A percentile compares a stretch with the other conserved stretches of the same genome.
These are phyloP conservation scores for Salix brachista DNA, from an alignment of 345 rosid species.

Conservation along the genomic window DNA sequence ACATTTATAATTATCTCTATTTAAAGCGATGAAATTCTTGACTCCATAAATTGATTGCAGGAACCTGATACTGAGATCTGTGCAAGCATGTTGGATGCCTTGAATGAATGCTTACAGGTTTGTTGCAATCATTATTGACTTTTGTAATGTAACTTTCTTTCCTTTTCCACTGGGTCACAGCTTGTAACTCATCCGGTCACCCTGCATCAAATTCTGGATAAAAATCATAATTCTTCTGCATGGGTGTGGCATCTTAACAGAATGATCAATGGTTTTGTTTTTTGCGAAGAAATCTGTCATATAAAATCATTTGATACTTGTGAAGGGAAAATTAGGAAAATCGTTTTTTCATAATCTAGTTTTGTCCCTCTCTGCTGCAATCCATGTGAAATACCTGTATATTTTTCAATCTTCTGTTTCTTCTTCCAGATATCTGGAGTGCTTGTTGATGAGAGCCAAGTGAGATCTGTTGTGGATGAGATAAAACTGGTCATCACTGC, in stretches of 20 bases:
- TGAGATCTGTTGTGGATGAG: conserved; percentile 87
- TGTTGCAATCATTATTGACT: conserved; percentile 1
- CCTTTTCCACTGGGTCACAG: background rate
- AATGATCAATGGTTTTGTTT: background rate
- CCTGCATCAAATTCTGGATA: background rate
- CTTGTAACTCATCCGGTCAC: background rate
- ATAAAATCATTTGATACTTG: background rate
- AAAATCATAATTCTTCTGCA: background rate
- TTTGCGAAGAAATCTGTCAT: background rate
- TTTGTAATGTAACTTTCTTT: background rate
- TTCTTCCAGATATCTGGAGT: conserved; percentile 70
- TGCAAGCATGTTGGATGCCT: conserved; percentile 92
- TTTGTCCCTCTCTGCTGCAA: background rate
- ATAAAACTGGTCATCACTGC: conserved; percentile 90
- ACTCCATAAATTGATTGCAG: conserved; percentile 43
- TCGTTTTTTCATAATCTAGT: background rate
- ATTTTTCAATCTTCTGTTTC: conserved; percentile 8
- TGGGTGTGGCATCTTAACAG: background rate
- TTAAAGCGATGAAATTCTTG: background rate
- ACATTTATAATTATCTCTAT: background rate
- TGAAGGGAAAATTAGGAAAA: background rate
- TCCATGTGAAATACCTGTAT: background rate
- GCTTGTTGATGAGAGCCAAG: conserved; percentile 79
- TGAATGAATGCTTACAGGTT: conserved; percentile 98
- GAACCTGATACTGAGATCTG: conserved; percentile 98